A percentile compares a stretch with the other conserved stretches of the same genome.
These are phyloP conservation scores for Jaapia argillacea DNA, from an alignment of 768 basidiomycete genomes.

Conservation along the genomic window DNA sequence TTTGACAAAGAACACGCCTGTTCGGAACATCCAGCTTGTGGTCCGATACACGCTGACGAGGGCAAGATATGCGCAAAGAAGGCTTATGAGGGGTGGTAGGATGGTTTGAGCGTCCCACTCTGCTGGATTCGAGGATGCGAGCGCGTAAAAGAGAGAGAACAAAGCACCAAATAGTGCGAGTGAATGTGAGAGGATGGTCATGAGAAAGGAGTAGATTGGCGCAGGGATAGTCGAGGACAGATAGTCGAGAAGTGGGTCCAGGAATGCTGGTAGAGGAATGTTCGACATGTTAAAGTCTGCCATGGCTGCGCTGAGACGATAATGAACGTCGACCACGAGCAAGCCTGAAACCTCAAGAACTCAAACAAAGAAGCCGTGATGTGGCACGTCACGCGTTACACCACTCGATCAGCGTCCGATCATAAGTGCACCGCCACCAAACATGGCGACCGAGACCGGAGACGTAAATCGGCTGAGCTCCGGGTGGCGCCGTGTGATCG, in stretches of 20 bases:
- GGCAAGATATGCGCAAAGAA: conserved; percentile 67
- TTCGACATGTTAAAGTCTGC: background rate
- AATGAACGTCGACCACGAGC: no score
- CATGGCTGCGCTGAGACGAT: background rate
- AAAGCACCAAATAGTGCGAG: conserved; percentile 41
- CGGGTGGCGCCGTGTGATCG: no score
- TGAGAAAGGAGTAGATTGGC: conserved; percentile 40
- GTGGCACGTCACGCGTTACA: no score
- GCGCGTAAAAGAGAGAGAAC: conserved; percentile 33
- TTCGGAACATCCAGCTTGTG: conserved; percentile 62
- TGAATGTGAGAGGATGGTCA: conserved; percentile 40
- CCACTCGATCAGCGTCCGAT: no score
- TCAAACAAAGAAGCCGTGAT: no score
- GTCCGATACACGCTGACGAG: conserved; percentile 74
- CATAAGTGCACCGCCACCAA: no score
- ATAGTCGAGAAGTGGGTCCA: conserved; percentile 46
- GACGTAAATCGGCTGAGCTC: no score
- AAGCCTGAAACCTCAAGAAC: no score
- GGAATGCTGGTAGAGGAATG: conserved; percentile 31
- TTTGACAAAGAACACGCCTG: conserved; percentile 60
- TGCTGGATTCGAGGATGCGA: conserved; percentile 40
- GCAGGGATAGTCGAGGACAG: conserved; percentile 45
- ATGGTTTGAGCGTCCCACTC: conserved; percentile 61
- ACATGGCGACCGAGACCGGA: no score
- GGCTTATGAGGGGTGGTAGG: conserved; percentile 63